Percentiles rank a stretch among this genome's conserved stretches.
Conservation (phyloP, 371 early-diverging fungal genomes). For the Syncephalis plumigaleata region DNA sequence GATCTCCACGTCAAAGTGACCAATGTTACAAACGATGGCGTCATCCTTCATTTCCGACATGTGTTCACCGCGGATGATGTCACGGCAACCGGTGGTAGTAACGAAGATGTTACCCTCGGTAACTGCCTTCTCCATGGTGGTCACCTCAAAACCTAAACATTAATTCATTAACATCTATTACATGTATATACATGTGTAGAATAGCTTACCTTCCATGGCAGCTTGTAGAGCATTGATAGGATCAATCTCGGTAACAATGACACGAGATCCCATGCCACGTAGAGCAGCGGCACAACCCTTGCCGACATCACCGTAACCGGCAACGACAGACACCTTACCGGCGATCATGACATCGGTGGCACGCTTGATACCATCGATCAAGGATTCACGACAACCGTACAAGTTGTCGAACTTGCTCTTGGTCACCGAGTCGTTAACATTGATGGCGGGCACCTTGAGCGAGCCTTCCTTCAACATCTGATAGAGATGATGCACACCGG, state of each 20-base stretch:
- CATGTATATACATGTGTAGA: background rate
- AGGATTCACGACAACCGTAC: slow-evolving; percentile 98
- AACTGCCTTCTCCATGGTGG: slow-evolving; percentile 94
- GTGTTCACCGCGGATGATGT: slow-evolving; percentile 89
- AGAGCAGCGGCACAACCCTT: slow-evolving; percentile 98
- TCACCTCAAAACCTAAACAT: slow-evolving; percentile 81
- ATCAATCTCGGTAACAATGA: slow-evolving; percentile 94
- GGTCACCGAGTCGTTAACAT: slow-evolving; percentile 99
- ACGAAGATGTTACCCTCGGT: slow-evolving; percentile 91
- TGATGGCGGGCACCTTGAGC: slow-evolving; percentile 96
- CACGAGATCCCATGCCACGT: slow-evolving; percentile 97
- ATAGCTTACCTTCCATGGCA: slow-evolving; percentile 72
- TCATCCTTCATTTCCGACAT: slow-evolving; percentile 92
- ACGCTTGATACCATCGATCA: slow-evolving; percentile 99
- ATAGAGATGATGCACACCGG: slow-evolving; percentile 98
- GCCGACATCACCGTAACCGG: slow-evolving; percentile 99
- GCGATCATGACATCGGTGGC: slow-evolving; percentile 99
- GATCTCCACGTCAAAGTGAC: slow-evolving; percentile 98
- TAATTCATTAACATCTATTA: background rate
- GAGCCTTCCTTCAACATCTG: slow-evolving; percentile 89
- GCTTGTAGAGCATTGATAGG: slow-evolving; percentile 99
- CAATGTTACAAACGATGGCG: slow-evolving; percentile 98
- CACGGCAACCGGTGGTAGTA: slow-evolving; percentile 98
- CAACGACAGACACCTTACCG: slow-evolving; percentile 96
- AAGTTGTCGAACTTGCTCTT: slow-evolving; percentile 99